A percentile compares a stretch with the other conserved stretches of the same genome.
These are phyloP conservation scores for Tanacetum coccineum DNA, from an alignment of 129 eudicot genomes.

Conservation along the genomic window DNA sequence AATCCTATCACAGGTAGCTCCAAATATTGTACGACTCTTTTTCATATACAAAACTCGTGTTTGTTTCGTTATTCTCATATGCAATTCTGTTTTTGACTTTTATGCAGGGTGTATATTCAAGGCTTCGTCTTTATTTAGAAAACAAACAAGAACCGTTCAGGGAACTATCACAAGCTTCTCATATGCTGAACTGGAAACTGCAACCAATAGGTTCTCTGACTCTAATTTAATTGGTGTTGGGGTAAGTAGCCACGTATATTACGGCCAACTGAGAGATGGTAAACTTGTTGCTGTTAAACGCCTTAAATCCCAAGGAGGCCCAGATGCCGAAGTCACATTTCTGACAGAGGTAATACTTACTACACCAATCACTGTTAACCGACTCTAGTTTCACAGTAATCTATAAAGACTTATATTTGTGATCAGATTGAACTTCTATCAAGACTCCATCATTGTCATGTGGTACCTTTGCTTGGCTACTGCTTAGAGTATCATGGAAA, in stretches of 20 bases:
- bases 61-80: neutral
- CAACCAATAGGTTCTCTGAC: slow-evolving; percentile 69
- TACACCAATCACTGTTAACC: neutral
- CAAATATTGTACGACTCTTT: neutral
- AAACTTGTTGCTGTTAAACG: slow-evolving; percentile 78
- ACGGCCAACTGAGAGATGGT: slow-evolving; percentile 75
- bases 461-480: slow-evolving; percentile 89
- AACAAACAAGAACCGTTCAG: slow-evolving; percentile 39
- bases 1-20: slow-evolving; percentile 48
- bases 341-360: slow-evolving; percentile 58
- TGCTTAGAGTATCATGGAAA: slow-evolving; percentile 67
- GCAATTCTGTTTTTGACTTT: slow-evolving; percentile 10
- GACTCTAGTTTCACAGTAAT: neutral
- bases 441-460: slow-evolving; percentile 91
- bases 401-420: neutral
- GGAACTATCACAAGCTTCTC: slow-evolving; percentile 66
- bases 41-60: neutral
- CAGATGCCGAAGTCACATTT: slow-evolving; percentile 62
- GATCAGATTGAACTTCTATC: slow-evolving; percentile 79
- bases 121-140: slow-evolving; percentile 46
- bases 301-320: slow-evolving; percentile 59
- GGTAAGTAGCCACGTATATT: slow-evolving; percentile 87
- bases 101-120: slow-evolving; percentile 62
- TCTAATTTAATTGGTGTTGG: slow-evolving; percentile 81
- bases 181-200: slow-evolving; percentile 70